Evolutionary conservation across 2,329 filamentous ascomycete species (phyloP).

Genomic region (Sporothrix humicola): DNA sequence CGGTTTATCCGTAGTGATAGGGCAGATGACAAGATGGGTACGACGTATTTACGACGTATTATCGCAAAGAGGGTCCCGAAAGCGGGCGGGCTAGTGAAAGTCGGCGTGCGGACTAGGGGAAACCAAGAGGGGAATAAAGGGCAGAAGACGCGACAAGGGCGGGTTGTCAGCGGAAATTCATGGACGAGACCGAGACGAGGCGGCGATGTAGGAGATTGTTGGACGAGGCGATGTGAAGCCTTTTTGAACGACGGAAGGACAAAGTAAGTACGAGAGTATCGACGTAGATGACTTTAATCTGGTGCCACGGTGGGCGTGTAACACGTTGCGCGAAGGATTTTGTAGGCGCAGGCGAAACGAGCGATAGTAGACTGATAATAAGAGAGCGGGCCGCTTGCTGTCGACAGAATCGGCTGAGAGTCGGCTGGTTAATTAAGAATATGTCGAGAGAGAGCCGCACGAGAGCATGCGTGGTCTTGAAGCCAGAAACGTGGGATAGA

Average conservation of each 20-base stretch:
- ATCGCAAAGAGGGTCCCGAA: conserved; percentile 21
- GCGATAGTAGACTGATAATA: conserved; percentile 16
- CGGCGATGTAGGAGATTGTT: background rate
- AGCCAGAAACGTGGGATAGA: conserved; percentile 7
- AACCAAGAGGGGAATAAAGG: conserved; percentile 6
- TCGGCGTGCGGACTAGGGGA: conserved; percentile 25
- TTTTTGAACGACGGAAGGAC: background rate
- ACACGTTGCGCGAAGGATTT: conserved; percentile 30
- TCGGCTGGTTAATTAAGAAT: conserved; percentile 16
- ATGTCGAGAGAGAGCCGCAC: background rate
- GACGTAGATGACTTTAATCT: conserved; percentile 2
- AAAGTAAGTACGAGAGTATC: background rate
- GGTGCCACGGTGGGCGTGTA: background rate
- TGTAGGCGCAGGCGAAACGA: conserved; percentile 6
- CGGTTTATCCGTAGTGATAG: background rate
- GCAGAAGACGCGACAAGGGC: conserved; percentile 6
- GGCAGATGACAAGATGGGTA: background rate
- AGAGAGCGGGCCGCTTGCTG: conserved; percentile 15
- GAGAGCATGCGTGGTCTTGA: background rate
- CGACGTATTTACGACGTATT: background rate
- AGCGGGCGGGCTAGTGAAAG: conserved; percentile 21
- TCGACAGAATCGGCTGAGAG: conserved; percentile 17
- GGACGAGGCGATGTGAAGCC: background rate
- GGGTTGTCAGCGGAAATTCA: conserved; percentile 18
- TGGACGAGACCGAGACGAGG: conserved; percentile 7